Evolutionary conservation across 2,329 filamentous ascomycete species (phyloP).

Genomic region (Ophiocordyceps camponoti-leonardi): DNA sequence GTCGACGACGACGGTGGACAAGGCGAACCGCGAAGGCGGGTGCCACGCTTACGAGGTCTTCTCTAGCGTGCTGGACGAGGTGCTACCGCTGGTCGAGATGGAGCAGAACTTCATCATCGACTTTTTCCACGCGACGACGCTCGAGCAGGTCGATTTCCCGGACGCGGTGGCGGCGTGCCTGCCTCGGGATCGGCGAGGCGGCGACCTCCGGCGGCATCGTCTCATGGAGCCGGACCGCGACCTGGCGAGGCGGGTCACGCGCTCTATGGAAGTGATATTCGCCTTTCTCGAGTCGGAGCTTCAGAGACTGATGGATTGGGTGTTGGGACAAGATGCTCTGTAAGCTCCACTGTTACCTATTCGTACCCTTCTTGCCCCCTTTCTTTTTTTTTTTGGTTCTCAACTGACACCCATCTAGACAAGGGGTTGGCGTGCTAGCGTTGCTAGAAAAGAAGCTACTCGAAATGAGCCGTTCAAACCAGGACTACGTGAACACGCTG

Average conservation of each 20-base stretch:
- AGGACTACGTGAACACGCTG: constrained; percentile 71
- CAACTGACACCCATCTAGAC: constrained; percentile 27
- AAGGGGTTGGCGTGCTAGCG: constrained; percentile 76
- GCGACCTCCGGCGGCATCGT: constrained; percentile 56
- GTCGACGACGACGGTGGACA: constrained; percentile 31
- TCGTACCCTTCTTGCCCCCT: not conserved
- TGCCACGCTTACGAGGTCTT: constrained; percentile 71
- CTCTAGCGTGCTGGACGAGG: constrained; percentile 60
- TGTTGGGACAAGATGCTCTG: constrained; percentile 62
- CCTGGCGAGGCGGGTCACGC: constrained; percentile 68
- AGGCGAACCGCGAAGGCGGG: constrained; percentile 42
- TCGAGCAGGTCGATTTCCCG: constrained; percentile 66
- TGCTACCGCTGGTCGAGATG: constrained; percentile 67
- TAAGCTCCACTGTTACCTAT: constrained; percentile 29
- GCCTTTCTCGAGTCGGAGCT: constrained; percentile 65
- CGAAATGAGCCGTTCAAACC: constrained; percentile 74
- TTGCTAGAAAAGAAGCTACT: constrained; percentile 63
- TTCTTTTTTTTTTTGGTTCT: not conserved
- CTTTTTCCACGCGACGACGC: constrained; percentile 86
- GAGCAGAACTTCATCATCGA: constrained; percentile 97
- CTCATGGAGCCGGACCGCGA: constrained; percentile 79
- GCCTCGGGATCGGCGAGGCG: constrained; percentile 52
- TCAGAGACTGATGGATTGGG: constrained; percentile 70
- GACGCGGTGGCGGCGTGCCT: constrained; percentile 53
- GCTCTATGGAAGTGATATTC: constrained; percentile 80